Evolutionary conservation across 805 yeast species (phyloP).

Genomic region (Metschnikowia vanudenii): DNA sequence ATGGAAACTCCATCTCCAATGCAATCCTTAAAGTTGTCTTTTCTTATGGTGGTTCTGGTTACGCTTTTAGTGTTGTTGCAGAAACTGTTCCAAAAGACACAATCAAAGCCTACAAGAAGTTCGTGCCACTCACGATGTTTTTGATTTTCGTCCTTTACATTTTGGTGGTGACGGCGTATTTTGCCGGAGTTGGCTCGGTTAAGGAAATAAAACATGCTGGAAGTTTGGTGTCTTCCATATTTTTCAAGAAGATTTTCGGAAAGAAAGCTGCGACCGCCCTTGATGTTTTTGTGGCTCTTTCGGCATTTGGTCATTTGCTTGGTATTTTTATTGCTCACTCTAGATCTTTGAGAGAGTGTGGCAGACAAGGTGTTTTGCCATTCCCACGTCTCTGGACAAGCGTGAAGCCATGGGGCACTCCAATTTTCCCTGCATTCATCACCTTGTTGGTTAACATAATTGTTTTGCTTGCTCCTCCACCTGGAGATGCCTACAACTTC

Average conservation of each 20-base stretch:
- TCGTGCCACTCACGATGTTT: conserved; percentile 33
- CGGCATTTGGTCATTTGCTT: conserved; percentile 32
- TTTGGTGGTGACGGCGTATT: conserved; percentile 33
- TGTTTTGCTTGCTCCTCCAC: conserved; percentile 32
- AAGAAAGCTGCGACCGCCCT: conserved; percentile 25
- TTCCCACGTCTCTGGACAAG: conserved; percentile 18
- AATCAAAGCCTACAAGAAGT: conserved; percentile 25
- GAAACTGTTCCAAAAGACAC: conserved; percentile 28
- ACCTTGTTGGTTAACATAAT: conserved; percentile 28
- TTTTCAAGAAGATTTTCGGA: conserved; percentile 32
- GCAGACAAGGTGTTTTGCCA: conserved; percentile 35
- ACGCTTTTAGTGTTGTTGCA: conserved; percentile 39
- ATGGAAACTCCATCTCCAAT: conserved; percentile 42
- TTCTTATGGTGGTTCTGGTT: conserved; percentile 41
- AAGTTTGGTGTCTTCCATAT: conserved; percentile 29
- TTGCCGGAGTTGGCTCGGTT: conserved; percentile 27
- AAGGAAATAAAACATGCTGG: conserved; percentile 30
- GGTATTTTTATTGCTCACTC: conserved; percentile 31
- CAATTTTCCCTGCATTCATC: conserved; percentile 25
- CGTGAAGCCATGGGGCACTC: conserved; percentile 29
- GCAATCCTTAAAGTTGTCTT: conserved; percentile 46
- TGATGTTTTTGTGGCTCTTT: conserved; percentile 29
- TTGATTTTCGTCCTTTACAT: conserved; percentile 33
- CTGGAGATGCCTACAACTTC: conserved; percentile 36
- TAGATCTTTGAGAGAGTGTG: conserved; percentile 33